Percentiles rank a stretch among this genome's conserved stretches.
phyloP scores from a whole-genome alignment of 2,329 filamentous ascomycete genomes.

The Geosmithia flava region DNA sequence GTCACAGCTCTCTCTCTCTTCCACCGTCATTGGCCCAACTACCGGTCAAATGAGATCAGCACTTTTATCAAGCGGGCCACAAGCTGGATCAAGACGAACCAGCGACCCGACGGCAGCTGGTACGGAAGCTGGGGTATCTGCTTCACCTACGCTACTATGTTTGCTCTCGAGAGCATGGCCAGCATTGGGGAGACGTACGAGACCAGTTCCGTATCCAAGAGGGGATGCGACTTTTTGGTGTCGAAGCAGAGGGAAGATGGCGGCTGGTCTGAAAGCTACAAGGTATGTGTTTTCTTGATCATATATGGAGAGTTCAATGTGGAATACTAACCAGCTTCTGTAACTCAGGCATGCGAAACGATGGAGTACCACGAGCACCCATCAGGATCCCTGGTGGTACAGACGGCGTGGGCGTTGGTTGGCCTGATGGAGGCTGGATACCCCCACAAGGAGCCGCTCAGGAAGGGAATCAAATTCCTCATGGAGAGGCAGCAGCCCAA shows the following conservation, averaged over 20 bases:
- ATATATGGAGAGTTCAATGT: constrained; percentile 2
- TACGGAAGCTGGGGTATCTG: constrained; percentile 98
- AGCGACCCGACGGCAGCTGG: constrained; percentile 80
- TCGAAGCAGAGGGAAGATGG: constrained; percentile 78
- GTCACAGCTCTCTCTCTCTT: constrained; percentile 82
- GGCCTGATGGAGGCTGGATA: constrained; percentile 74
- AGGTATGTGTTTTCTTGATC: constrained; percentile 22
- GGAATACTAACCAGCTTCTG: constrained; percentile 6
- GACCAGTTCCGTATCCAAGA: constrained; percentile 57
- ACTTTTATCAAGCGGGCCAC: constrained; percentile 62
- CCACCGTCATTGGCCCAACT: constrained; percentile 66
- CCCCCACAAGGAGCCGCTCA: constrained; percentile 59
- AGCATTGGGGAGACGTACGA: constrained; percentile 71
- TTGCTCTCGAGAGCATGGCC: constrained; percentile 77
- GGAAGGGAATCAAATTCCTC: constrained; percentile 64
- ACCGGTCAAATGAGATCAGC: constrained; percentile 65
- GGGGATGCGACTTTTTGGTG: constrained; percentile 76
- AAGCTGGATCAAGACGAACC: constrained; percentile 68
- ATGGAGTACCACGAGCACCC: constrained; percentile 64
- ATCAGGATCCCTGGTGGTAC: constrained; percentile 74
- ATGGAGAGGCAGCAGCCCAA: constrained; percentile 77
- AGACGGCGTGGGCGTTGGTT: constrained; percentile 85
- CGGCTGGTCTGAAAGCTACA: constrained; percentile 94
- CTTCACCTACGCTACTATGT: constrained; percentile 96
- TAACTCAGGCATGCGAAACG: constrained; percentile 56